A percentile compares a stretch with the other conserved stretches of the same genome.
Evolutionary conservation across 2,329 filamentous ascomycete species (phyloP).

Genomic region (Diaporthe caulivora): DNA sequence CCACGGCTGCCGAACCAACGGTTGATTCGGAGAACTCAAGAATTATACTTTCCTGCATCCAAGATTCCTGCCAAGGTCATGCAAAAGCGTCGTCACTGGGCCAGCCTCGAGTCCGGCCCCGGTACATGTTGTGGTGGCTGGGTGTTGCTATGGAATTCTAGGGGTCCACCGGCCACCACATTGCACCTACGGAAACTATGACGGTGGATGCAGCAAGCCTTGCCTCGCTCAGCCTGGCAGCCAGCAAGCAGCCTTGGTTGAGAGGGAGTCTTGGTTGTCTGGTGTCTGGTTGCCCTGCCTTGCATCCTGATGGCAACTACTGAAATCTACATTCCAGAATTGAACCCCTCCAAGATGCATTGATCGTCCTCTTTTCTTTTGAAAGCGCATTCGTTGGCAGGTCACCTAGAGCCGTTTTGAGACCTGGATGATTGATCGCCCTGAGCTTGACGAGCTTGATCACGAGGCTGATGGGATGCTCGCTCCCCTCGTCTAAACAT

Average conservation of each 20-base stretch:
- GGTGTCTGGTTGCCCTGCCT: neutral
- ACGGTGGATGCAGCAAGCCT: conserved; percentile 26
- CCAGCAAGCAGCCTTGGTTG: neutral
- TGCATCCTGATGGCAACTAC: conserved; percentile 8
- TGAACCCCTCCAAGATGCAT: neutral
- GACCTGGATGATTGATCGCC: conserved; percentile 12
- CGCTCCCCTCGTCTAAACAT: conserved; percentile 20
- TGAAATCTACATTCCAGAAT: neutral
- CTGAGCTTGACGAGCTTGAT: conserved; percentile 12
- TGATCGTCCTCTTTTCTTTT: neutral
- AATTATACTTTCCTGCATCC: conserved; percentile 14
- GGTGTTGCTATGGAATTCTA: conserved; percentile 19
- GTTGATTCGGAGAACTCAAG: neutral
- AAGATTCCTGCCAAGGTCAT: conserved; percentile 28
- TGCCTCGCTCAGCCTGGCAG: neutral
- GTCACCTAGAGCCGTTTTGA: neutral
- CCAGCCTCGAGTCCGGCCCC: neutral
- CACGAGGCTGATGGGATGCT: neutral
- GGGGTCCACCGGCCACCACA: conserved; percentile 30
- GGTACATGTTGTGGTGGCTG: conserved; percentile 26
- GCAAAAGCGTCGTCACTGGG: conserved; percentile 28
- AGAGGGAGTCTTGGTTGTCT: neutral
- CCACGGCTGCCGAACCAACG: conserved; percentile 8
- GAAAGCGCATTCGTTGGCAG: neutral
- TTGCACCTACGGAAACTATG: neutral